Evolutionary conservation across 805 yeast species (phyloP).

Genomic region (Metschnikowia orientalis): DNA sequence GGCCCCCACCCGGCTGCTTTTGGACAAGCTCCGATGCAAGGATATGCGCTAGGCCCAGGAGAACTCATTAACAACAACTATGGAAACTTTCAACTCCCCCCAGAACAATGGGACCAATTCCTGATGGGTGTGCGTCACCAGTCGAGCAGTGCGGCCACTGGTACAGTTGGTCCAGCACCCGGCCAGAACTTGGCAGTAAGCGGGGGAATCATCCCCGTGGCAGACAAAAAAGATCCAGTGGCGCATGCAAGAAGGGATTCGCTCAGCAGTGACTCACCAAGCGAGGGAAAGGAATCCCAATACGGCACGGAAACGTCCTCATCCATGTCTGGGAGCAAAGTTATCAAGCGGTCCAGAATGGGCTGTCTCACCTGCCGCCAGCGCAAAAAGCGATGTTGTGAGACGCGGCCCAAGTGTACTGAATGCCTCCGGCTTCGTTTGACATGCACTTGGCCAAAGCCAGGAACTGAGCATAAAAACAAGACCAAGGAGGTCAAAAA

Average conservation of each 20-base stretch:
- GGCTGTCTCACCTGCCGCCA: constrained; percentile 79
- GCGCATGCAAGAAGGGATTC: constrained; percentile 3
- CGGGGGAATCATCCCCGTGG: constrained; percentile 1
- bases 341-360: constrained; percentile 52
- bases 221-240: background rate
- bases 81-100: constrained; percentile 11
- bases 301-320: constrained; percentile 1
- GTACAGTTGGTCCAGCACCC: background rate
- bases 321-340: constrained; percentile 7
- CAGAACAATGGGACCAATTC: constrained; percentile 17
- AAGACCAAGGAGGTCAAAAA: constrained; percentile 48
- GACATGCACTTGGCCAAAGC: constrained; percentile 69
- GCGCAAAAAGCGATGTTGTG: constrained; percentile 77
- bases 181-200: background rate
- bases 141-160: constrained; percentile 1
- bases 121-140: constrained; percentile 9
- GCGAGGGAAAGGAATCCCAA: constrained; percentile 7
- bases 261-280: constrained; percentile 7
- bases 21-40: constrained; percentile 13
- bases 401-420: constrained; percentile 57
- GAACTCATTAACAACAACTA: constrained; percentile 5
- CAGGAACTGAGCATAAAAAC: constrained; percentile 62
- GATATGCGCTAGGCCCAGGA: constrained; percentile 9
- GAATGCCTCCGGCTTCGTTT: constrained; percentile 65
- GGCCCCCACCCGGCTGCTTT: no score